Evolutionary conservation across 2,329 filamentous ascomycete genomes (phyloP).

Genomic region (Thielaviopsis euricoi): DNA sequence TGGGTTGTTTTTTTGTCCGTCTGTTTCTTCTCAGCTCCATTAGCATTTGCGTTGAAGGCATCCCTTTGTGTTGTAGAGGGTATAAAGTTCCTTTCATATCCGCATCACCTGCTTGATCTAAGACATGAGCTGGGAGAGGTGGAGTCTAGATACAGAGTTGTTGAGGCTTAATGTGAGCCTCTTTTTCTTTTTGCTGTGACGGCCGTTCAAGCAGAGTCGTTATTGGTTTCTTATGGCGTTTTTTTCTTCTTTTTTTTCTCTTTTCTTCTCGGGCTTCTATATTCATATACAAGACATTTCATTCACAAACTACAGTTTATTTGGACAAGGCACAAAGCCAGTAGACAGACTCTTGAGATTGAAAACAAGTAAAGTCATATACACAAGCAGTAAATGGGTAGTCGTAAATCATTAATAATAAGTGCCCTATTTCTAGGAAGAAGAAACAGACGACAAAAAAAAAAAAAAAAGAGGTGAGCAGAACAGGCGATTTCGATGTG

Average conservation of each 20-base stretch:
- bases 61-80: no score
- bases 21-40: no score
- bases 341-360: not conserved
- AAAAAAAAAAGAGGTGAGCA: not conserved
- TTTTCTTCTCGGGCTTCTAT: not conserved
- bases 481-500: not conserved
- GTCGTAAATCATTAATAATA: not conserved
- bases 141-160: not conserved
- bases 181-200: not conserved
- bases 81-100: not conserved
- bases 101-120: not conserved
- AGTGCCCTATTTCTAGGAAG: not conserved
- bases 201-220: not conserved
- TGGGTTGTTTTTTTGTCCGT: not conserved
- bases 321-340: not conserved
- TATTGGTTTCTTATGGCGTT: not conserved
- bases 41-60: no score
- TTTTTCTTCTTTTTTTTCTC: not conserved
- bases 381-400: not conserved
- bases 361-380: not conserved
- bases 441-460: not conserved
- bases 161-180: not conserved
- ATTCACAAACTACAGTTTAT: not conserved
- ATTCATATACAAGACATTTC: not conserved
- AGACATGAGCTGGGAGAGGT: not conserved